Conservation (phyloP, 2,329 filamentous ascomycete species). For the Meredithiella fracta region DNA sequence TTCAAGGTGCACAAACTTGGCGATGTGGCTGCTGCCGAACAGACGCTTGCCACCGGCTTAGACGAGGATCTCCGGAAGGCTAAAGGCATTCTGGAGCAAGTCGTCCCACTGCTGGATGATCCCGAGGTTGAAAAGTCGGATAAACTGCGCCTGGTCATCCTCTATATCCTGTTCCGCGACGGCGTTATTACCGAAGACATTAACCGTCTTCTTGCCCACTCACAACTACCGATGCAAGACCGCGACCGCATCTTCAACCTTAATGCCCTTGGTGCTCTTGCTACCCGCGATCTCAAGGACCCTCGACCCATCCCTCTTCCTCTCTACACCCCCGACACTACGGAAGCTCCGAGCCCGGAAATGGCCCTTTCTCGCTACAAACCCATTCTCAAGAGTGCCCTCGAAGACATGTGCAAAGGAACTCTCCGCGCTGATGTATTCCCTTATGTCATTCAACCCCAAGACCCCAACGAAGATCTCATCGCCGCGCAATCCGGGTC, state of each 20-base stretch:
- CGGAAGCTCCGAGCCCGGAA: constrained; percentile 47
- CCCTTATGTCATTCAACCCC: constrained; percentile 56
- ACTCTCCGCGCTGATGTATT: constrained; percentile 50
- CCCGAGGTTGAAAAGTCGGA: constrained; percentile 55
- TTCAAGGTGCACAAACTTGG: constrained; percentile 74
- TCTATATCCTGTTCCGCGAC: constrained; percentile 74
- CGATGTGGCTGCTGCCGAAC: constrained; percentile 77
- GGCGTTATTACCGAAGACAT: constrained; percentile 75
- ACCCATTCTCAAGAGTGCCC: constrained; percentile 62
- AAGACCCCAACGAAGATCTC: constrained; percentile 44
- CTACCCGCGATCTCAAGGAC: constrained; percentile 58
- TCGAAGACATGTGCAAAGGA: constrained; percentile 57
- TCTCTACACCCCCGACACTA: constrained; percentile 42
- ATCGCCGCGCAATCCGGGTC: constrained; percentile 49
- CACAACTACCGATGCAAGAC: constrained; percentile 58
- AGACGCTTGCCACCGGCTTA: constrained; percentile 77
- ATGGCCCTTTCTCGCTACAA: constrained; percentile 78
- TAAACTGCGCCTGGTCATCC: constrained; percentile 65
- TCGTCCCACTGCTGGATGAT: constrained; percentile 79
- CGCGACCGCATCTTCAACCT: constrained; percentile 60
- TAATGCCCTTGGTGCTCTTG: constrained; percentile 62
- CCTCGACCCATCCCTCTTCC: constrained; percentile 46
- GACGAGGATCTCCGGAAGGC: constrained; percentile 87
- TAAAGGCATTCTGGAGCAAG: constrained; percentile 71
- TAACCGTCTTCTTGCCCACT: constrained; percentile 67